Percentiles rank a stretch among this genome's conserved stretches.
Conservation (phyloP, 2,329 filamentous ascomycete species). For the Massarina eburnea region DNA sequence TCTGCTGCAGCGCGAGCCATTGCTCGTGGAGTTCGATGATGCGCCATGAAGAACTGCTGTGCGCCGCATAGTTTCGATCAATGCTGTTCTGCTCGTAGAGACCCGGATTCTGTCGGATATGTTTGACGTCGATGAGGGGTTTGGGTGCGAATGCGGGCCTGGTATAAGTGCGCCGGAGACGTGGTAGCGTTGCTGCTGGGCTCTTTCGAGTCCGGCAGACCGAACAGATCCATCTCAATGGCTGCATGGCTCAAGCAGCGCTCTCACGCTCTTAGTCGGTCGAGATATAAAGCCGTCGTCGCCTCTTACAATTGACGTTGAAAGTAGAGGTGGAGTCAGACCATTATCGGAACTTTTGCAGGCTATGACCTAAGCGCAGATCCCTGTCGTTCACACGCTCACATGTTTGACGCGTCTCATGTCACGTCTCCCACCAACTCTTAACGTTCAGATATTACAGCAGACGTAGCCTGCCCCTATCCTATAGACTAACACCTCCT, state of each 20-base stretch:
- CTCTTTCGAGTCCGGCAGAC: constrained; percentile 9
- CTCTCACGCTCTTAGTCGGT: background rate
- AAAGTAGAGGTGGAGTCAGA: background rate
- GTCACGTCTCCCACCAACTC: no score
- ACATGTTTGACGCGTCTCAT: no score
- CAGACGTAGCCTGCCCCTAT: no score
- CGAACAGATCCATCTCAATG: constrained; percentile 18
- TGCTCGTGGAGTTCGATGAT: constrained; percentile 55
- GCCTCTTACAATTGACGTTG: background rate
- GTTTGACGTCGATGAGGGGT: constrained; percentile 77
- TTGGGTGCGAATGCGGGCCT: constrained; percentile 76
- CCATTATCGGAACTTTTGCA: background rate
- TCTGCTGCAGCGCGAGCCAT: constrained; percentile 55
- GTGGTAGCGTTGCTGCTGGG: constrained; percentile 14
- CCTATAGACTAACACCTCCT: no score
- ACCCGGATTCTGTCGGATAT: constrained; percentile 82
- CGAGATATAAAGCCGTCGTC: background rate
- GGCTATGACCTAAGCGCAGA: background rate
- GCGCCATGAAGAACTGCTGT: constrained; percentile 54
- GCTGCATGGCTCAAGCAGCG: constrained; percentile 22
- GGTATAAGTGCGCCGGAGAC: constrained; percentile 46
- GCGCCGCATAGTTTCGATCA: constrained; percentile 75
- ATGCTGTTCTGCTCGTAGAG: constrained; percentile 81
- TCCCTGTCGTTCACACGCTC: background rate
- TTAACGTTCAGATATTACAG: no score